phyloP scores from a whole-genome alignment of 345 rosid genomes.

The Eutrema yunnanense region DNA sequence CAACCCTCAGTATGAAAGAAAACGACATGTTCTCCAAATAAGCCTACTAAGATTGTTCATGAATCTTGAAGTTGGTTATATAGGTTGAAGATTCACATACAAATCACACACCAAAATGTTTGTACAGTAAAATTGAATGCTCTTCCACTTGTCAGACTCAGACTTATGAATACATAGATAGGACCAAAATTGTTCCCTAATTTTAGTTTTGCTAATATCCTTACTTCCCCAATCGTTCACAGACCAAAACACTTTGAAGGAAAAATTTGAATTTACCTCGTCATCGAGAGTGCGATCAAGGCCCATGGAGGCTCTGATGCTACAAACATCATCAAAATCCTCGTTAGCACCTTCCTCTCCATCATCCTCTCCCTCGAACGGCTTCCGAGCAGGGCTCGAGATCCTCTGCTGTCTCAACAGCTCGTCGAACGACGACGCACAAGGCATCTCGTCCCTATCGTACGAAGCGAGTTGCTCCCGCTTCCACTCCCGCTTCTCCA shows the following conservation, averaged over 20 bases:
- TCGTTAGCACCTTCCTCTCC: constrained; percentile 26
- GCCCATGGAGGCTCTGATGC: constrained; percentile 67
- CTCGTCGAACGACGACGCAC: constrained; percentile 45
- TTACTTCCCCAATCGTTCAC: neutral
- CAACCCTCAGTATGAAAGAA: neutral
- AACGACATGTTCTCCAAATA: neutral
- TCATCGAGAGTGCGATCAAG: constrained; percentile 72
- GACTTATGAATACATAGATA: neutral
- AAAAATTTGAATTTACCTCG: constrained; percentile 42
- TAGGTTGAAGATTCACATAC: neutral
- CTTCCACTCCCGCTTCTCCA: constrained; percentile 33
- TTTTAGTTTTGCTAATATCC: neutral
- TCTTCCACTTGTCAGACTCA: neutral
- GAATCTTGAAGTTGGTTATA: neutral
- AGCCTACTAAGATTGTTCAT: neutral
- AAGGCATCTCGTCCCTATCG: constrained; percentile 45
- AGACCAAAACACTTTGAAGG: neutral
- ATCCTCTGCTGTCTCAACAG: constrained; percentile 22
- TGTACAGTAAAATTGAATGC: neutral
- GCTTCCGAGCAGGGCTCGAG: constrained; percentile 9
- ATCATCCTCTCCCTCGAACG: constrained; percentile 35
- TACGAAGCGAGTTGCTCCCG: constrained; percentile 25
- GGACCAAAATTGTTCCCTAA: neutral
- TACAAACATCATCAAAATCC: constrained; percentile 51
- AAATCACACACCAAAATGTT: neutral